phyloP scores from a whole-genome alignment of 164 flowering plant species.

The Macadamia tetraphylla region DNA sequence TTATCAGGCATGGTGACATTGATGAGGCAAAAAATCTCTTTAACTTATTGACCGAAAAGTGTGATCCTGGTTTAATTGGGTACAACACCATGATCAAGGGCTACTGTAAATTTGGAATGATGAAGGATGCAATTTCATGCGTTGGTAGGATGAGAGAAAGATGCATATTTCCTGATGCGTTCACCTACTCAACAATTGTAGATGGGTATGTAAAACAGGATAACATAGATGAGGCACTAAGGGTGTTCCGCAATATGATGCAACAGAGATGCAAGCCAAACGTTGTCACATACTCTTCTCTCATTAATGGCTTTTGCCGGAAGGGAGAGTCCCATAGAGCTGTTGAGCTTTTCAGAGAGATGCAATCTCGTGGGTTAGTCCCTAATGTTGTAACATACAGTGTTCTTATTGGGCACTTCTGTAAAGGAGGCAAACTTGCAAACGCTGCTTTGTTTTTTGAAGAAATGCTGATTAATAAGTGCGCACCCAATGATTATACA shows the following conservation, averaged over 20 bases:
- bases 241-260: slow-evolving; percentile 41
- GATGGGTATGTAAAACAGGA: slow-evolving; percentile 72
- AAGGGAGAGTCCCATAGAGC: slow-evolving; percentile 42
- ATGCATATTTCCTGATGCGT: slow-evolving; percentile 50
- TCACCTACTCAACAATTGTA: slow-evolving; percentile 66
- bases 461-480: slow-evolving; percentile 57
- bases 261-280: slow-evolving; percentile 55
- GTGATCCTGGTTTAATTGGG: slow-evolving; percentile 48
- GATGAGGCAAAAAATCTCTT: slow-evolving; percentile 59
- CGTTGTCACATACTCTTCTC: slow-evolving; percentile 65
- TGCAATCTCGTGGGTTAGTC: slow-evolving; percentile 44
- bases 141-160: slow-evolving; percentile 38
- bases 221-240: slow-evolving; percentile 46
- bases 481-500: slow-evolving; percentile 66
- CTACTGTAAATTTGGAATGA: slow-evolving; percentile 65
- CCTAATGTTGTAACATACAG: slow-evolving; percentile 84
- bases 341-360: slow-evolving; percentile 40
- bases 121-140: slow-evolving; percentile 56
- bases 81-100: slow-evolving; percentile 85
- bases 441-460: slow-evolving; percentile 61
- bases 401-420: slow-evolving; percentile 56
- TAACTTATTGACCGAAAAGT: slow-evolving; percentile 34
- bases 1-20: slow-evolving; percentile 47
- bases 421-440: slow-evolving; percentile 47
- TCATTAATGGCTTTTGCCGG: slow-evolving; percentile 75